Conservation (phyloP, 306 rosid genomes). For the Hippophae gyantsensis region DNA sequence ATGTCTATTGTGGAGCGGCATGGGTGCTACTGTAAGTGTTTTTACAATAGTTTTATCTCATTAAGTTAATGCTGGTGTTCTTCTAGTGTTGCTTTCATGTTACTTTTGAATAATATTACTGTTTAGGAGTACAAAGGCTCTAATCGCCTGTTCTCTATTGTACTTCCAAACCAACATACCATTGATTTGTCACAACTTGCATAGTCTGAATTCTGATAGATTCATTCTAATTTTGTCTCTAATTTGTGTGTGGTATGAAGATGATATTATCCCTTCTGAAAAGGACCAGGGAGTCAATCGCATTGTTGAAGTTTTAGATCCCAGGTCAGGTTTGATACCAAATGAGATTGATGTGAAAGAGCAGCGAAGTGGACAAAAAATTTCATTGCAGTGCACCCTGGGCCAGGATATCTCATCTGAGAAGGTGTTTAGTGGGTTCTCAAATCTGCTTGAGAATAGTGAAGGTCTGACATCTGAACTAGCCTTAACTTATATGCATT, state of each 20-base stretch:
- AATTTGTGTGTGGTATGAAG: slow-evolving; percentile 33
- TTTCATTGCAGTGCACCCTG: slow-evolving; percentile 22
- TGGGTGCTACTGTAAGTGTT: too few species aligned
- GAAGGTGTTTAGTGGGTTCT: slow-evolving; percentile 20
- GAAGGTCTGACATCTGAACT: slow-evolving; percentile 41
- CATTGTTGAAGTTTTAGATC: slow-evolving; percentile 29
- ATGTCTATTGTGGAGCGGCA: too few species aligned
- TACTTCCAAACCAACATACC: neutral
- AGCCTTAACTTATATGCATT: neutral
- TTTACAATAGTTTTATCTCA: too few species aligned
- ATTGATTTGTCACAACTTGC: neutral
- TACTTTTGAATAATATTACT: too few species aligned
- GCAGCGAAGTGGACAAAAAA: slow-evolving; percentile 24
- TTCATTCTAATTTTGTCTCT: neutral
- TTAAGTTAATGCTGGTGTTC: too few species aligned
- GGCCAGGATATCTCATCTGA: slow-evolving; percentile 17
- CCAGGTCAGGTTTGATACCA: slow-evolving; percentile 15
- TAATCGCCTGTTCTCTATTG: neutral
- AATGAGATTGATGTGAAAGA: slow-evolving; percentile 29
- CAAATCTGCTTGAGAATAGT: slow-evolving; percentile 18
- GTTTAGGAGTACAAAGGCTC: too few species aligned
- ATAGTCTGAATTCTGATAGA: neutral
- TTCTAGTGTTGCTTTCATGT: too few species aligned
- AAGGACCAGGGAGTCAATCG: slow-evolving; percentile 36
- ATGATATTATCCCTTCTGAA: slow-evolving; percentile 60